Evolutionary conservation across 805 yeast genomes (phyloP).

Genomic region (Vanderwaltozyma tropicalis): DNA sequence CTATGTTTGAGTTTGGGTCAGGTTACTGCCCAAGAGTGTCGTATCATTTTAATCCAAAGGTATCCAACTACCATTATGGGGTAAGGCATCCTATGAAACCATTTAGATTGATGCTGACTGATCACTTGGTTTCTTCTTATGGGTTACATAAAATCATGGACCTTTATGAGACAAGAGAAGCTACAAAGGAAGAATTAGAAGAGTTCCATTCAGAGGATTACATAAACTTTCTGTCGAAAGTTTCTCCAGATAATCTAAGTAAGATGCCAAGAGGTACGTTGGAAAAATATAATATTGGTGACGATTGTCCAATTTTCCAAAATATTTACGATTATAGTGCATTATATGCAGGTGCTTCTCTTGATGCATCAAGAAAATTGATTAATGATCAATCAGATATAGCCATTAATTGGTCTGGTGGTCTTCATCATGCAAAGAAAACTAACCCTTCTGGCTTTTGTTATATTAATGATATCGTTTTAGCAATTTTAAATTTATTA

Average conservation of each 20-base stretch:
- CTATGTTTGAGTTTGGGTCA: constrained; percentile 36
- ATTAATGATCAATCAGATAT: constrained; percentile 77
- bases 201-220: constrained; percentile 86
- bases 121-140: constrained; percentile 77
- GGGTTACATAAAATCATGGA: constrained; percentile 87
- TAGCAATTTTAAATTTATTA: constrained; percentile 69
- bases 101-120: constrained; percentile 84
- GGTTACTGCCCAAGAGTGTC: constrained; percentile 55
- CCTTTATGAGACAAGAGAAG: constrained; percentile 70
- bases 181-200: constrained; percentile 67
- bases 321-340: constrained; percentile 68
- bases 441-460: constrained; percentile 87
- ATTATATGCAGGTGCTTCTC: constrained; percentile 78
- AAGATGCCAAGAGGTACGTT: constrained; percentile 40
- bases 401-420: constrained; percentile 91
- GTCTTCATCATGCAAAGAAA: constrained; percentile 87
- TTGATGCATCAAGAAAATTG: constrained; percentile 82
- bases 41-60: constrained; percentile 79
- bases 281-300: constrained; percentile 85
- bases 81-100: constrained; percentile 98
- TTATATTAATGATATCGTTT: constrained; percentile 80
- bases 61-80: constrained; percentile 78
- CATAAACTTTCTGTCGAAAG: constrained; percentile 59
- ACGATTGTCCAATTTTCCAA: constrained; percentile 81
- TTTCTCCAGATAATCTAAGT: constrained; percentile 61